Evolutionary conservation across 2,329 filamentous ascomycete species (phyloP).

Genomic region (Arthroderma sp.): DNA sequence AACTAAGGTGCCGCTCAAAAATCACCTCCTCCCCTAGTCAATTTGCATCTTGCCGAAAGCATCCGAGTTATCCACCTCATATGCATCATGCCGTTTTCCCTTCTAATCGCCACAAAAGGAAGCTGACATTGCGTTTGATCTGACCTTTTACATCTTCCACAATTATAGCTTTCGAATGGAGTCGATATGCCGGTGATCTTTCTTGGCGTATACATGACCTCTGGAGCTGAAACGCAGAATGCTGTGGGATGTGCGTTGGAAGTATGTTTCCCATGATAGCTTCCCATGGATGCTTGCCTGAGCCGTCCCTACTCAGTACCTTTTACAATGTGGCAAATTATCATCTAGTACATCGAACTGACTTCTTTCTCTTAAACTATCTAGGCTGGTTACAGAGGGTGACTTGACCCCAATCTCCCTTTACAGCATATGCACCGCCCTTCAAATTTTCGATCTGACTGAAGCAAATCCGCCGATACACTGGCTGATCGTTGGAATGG

Average conservation of each 20-base stretch:
- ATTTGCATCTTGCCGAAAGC: background rate
- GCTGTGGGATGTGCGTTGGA: slow-evolving; percentile 37
- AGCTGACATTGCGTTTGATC: background rate
- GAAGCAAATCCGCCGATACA: background rate
- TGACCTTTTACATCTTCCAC: background rate
- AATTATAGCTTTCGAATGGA: slow-evolving; percentile 6
- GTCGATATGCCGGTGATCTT: slow-evolving; percentile 6
- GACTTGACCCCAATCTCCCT: background rate
- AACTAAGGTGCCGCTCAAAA: background rate
- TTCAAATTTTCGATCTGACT: background rate
- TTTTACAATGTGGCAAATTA: background rate
- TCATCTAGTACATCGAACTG: background rate
- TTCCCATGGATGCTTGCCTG: background rate
- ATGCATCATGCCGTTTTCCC: background rate
- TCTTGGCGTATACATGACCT: slow-evolving; percentile 5
- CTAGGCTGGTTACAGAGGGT: slow-evolving; percentile 7
- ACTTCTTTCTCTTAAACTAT: background rate
- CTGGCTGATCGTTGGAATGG: background rate
- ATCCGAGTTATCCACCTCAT: no score
- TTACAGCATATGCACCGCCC: background rate
- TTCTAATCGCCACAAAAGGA: background rate
- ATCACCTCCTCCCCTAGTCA: background rate
- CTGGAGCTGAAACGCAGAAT: slow-evolving; percentile 38
- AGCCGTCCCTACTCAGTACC: background rate
- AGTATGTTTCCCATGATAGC: slow-evolving; percentile 23